Conservation (phyloP, 768 basidiomycete genomes). For the Serendipita indica region DNA sequence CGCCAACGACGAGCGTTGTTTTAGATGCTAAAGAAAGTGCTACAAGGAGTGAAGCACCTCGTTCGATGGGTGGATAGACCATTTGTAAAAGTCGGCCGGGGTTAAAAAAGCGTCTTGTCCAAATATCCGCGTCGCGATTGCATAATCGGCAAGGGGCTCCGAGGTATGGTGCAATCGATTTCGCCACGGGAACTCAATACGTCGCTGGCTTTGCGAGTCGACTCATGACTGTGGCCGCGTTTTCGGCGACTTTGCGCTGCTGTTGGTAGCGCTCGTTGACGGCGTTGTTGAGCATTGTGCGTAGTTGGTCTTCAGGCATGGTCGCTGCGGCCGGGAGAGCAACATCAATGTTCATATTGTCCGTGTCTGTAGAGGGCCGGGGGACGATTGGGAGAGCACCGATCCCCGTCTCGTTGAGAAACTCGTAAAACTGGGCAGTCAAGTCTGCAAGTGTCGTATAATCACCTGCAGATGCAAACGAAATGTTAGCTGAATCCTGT, state of each 20-base stretch:
- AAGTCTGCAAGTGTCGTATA: background rate
- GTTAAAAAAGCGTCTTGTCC: background rate
- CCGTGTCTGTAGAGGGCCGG: background rate
- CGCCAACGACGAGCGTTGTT: conserved; percentile 57
- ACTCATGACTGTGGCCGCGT: background rate
- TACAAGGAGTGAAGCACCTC: conserved; percentile 66
- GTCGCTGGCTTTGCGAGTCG: background rate
- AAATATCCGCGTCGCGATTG: background rate
- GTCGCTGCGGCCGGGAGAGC: background rate
- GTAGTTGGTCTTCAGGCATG: background rate
- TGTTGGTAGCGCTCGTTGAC: background rate
- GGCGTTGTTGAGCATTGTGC: background rate
- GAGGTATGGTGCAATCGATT: too few relatives aligned
- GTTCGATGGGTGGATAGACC: background rate
- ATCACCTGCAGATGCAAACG: background rate
- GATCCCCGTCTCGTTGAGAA: conserved; percentile 1
- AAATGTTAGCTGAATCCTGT: background rate
- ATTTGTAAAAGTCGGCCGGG: too few relatives aligned
- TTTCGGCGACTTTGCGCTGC: background rate
- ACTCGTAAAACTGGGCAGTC: conserved; percentile 3
- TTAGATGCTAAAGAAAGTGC: conserved; percentile 49
- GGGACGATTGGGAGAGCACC: background rate
- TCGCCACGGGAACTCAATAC: too few relatives aligned
- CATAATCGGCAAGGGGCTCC: background rate
- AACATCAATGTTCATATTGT: background rate